These are phyloP conservation scores for Sporobolomyces roseus DNA, from an alignment of 768 basidiomycete genomes.

Conservation along the genomic window DNA sequence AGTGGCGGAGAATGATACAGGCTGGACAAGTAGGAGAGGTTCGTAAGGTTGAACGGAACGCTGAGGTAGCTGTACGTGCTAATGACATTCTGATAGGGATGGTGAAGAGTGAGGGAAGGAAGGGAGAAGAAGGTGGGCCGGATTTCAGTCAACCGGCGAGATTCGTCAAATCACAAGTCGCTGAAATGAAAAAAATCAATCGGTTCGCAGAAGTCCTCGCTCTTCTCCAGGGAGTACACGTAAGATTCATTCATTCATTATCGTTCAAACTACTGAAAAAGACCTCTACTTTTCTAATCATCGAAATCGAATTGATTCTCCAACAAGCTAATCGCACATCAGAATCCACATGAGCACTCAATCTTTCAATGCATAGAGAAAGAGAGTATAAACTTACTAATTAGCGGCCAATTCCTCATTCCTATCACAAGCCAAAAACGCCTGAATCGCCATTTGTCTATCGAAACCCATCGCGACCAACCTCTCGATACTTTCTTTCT, in stretches of 20 bases:
- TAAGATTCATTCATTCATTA: too few relatives aligned
- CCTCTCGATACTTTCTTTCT: slow-evolving; percentile 79
- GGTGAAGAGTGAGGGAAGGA: background rate
- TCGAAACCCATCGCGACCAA: slow-evolving; percentile 85
- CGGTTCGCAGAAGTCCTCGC: too few relatives aligned
- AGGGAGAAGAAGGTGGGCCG: too few relatives aligned
- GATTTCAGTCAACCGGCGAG: too few relatives aligned
- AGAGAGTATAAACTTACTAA: slow-evolving; percentile 50
- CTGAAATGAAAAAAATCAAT: too few relatives aligned
- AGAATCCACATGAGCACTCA: background rate
- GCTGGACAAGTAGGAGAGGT: background rate
- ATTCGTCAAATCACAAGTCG: too few relatives aligned
- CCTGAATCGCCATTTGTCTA: slow-evolving; percentile 73
- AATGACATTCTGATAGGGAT: slow-evolving; percentile 5
- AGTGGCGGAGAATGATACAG: slow-evolving; percentile 5
- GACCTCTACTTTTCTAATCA: too few relatives aligned
- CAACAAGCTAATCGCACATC: slow-evolving; percentile 7
- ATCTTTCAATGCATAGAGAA: background rate
- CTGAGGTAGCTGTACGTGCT: background rate
- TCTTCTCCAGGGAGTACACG: too few relatives aligned
- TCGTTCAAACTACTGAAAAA: too few relatives aligned
- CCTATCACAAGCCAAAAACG: slow-evolving; percentile 91
- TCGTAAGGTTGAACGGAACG: slow-evolving; percentile 12
- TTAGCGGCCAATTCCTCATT: slow-evolving; percentile 96
- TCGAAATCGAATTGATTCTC: slow-evolving; percentile 36